A percentile compares a stretch with the other conserved stretches of the same genome.
Conservation (phyloP, 345 rosid species). For the Murraya paniculata region DNA sequence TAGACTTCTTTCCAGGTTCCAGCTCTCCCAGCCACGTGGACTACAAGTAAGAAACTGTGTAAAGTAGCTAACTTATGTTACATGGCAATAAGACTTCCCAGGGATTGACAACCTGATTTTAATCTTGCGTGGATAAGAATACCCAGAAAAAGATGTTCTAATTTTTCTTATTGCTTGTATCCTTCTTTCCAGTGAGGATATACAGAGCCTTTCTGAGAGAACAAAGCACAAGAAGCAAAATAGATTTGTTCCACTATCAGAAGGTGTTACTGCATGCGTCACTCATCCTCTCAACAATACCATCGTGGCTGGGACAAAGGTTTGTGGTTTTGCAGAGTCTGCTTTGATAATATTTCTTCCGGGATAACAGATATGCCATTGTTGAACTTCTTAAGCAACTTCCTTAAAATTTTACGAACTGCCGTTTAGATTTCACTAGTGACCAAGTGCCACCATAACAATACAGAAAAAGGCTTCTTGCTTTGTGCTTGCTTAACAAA, state of each 20-base stretch:
- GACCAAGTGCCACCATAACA: neutral
- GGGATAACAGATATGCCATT: neutral
- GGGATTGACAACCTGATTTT: neutral
- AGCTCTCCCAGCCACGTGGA: slow-evolving; percentile 90
- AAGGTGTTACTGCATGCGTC: slow-evolving; percentile 66
- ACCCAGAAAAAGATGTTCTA: too few relatives aligned
- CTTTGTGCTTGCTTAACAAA: too few relatives aligned
- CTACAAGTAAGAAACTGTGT: slow-evolving; percentile 45
- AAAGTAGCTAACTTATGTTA: neutral
- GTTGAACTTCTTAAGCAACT: neutral
- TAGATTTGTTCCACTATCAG: slow-evolving; percentile 69
- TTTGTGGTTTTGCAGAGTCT: slow-evolving; percentile 24
- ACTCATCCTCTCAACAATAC: slow-evolving; percentile 72
- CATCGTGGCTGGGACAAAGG: slow-evolving; percentile 87
- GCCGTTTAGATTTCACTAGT: neutral
- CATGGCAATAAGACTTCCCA: neutral
- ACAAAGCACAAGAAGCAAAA: slow-evolving; percentile 39
- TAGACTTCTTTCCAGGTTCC: slow-evolving; percentile 81
- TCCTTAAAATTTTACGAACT: neutral
- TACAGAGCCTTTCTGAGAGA: slow-evolving; percentile 19
- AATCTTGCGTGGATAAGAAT: neutral
- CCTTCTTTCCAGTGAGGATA: slow-evolving; percentile 41
- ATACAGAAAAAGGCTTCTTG: neutral
- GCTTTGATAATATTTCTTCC: neutral
- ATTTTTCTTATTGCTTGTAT: neutral